Evolutionary conservation across 257 asterid species (phyloP).

Genomic region (Penstemon newberryi): DNA sequence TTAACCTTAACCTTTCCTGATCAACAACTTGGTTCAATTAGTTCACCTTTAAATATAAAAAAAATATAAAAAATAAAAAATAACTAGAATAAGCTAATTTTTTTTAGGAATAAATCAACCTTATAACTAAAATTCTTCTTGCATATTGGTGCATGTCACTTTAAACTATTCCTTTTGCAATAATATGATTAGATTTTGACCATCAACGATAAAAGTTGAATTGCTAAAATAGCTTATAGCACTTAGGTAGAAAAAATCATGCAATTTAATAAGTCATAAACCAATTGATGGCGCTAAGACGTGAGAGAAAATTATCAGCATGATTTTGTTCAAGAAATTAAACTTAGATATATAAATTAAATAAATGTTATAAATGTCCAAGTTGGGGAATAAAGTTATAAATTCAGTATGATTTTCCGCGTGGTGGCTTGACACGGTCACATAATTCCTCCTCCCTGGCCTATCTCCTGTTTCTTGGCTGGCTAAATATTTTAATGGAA

Average conservation of each 20-base stretch:
- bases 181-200: too few relatives aligned
- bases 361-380: background rate
- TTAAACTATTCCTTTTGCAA: too few relatives aligned
- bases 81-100: too few relatives aligned
- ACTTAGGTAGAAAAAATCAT: constrained; percentile 9
- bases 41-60: too few relatives aligned
- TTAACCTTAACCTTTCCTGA: too few relatives aligned
- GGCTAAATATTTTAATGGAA: constrained; percentile 9
- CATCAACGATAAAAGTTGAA: background rate
- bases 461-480: constrained; percentile 2
- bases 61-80: too few relatives aligned
- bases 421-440: constrained; percentile 2
- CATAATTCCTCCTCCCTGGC: background rate
- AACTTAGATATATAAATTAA: background rate
- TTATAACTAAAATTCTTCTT: too few relatives aligned
- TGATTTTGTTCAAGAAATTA: constrained; percentile 28
- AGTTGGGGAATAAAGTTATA: background rate
- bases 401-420: background rate
- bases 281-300: background rate
- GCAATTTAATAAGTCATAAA: constrained; percentile 7
- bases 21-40: too few relatives aligned
- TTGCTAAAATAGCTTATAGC: background rate
- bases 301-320: background rate
- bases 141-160: too few relatives aligned
- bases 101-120: too few relatives aligned